Evolutionary conservation across 352 stramenopile species (phyloP), one percentile per base, ranked within the genome.

Genomic region (Phytophthora litchii): DNA sequence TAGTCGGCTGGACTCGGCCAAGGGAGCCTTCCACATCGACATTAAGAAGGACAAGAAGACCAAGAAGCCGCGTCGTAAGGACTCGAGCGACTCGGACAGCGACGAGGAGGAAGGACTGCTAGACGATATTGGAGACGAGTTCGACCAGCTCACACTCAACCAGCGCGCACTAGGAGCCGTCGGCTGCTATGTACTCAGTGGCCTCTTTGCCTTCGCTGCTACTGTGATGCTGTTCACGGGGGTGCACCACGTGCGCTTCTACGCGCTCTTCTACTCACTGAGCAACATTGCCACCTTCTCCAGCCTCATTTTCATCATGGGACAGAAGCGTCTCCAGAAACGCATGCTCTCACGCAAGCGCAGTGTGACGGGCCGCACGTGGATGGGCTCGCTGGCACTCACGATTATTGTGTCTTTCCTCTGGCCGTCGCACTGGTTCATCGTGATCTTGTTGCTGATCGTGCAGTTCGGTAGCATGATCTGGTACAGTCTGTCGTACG

Each of bases 381-480:
- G 76, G 76, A 78, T 86, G 55, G 36, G 42, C 1, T 68, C 71
- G 12, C 62, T 86, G 48, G 61, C 40, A 4, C 57, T 82, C 16
- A 76, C 74, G 16, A 13, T 83, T 10, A 20, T 80, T n/a, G 54
- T 86, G 35, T 74, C 76, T 20, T 56, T 82, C 38, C 60, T 76
- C 13, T 83, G 78, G 59, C 59, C 70, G 9, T 60, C 51, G 29
- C 65, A 76, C 56, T 78, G 73, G 56, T 74, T 80, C 41, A 64
- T 79, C 29, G 73, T 86, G 25, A 54, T 86, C n/a, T 31, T 83
- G 21, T 52, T 86, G 40, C 74, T 86, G 19, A 52, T 86, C 13
- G 55, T 71, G 46, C 76, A 86, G 64, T 82, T 80, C 61, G 27
- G 48, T 27, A 64, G 74, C 49, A 86, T 86, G 74, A 68, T 86